Evolutionary conservation across 177 flowering plant genomes (phyloP).

Genomic region (Tripterygium wilfordii): DNA sequence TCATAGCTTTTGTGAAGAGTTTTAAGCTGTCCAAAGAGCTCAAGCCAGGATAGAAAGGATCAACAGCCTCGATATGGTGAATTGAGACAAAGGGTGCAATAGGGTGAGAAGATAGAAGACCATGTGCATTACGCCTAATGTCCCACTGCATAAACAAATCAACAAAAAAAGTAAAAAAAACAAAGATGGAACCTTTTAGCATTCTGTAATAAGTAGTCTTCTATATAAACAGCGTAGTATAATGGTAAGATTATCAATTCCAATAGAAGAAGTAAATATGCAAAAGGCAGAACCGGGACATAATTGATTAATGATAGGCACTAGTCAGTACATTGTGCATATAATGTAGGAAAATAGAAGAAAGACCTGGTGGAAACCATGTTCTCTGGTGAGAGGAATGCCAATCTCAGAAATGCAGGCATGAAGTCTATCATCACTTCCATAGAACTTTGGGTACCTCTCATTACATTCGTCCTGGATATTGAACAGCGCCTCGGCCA

Average conservation of each 20-base stretch:
- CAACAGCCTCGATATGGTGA: constrained; percentile 61
- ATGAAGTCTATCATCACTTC: constrained; percentile 66
- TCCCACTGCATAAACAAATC: constrained; percentile 40
- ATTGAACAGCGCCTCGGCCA: constrained; percentile 39
- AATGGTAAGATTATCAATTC: too few species aligned
- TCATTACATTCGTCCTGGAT: constrained; percentile 55
- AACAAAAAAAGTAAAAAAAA: not conserved
- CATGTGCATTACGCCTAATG: constrained; percentile 55
- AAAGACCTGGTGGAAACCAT: constrained; percentile 59
- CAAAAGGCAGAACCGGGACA: too few species aligned
- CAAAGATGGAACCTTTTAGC: not conserved
- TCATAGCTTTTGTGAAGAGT: constrained; percentile 49
- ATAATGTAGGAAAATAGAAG: not conserved
- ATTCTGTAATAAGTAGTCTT: too few species aligned
- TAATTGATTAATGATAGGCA: not conserved
- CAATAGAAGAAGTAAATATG: too few species aligned
- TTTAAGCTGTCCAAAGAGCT: constrained; percentile 40
- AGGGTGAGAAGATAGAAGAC: constrained; percentile 57
- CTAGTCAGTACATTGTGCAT: not conserved
- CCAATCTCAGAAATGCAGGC: constrained; percentile 69
- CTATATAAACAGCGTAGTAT: too few species aligned
- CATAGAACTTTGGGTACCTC: constrained; percentile 55
- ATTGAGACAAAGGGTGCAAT: constrained; percentile 59
- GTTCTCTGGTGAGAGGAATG: constrained; percentile 49
- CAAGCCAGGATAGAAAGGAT: constrained; percentile 58